These are phyloP conservation scores for Papilionanthe hybrid DNA, from an alignment of 116 monocot genomes.

Conservation along the genomic window DNA sequence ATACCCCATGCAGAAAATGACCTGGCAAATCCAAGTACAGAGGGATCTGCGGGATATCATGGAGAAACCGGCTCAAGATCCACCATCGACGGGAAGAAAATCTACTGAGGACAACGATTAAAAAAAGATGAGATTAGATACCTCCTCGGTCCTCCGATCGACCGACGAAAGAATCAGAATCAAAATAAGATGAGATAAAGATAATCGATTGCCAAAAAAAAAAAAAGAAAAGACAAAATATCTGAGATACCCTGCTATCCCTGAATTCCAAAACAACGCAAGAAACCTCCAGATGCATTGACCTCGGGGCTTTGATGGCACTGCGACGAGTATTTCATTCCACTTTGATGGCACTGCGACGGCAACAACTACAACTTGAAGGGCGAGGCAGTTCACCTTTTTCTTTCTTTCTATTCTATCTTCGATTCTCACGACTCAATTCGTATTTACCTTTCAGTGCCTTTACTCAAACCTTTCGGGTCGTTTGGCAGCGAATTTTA, in stretches of 20 bases:
- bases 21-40: constrained; percentile 26
- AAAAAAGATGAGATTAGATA: background rate
- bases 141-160: too few species aligned
- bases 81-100: background rate
- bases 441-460: too few species aligned
- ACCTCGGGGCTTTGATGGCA: background rate
- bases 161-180: too few species aligned
- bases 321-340: background rate
- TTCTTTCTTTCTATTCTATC: background rate
- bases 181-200: too few species aligned
- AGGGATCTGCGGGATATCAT: constrained; percentile 28
- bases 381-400: background rate
- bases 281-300: background rate
- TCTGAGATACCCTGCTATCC: background rate
- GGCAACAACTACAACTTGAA: background rate
- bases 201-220: too few species aligned
- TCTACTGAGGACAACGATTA: background rate
- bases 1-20: constrained; percentile 58
- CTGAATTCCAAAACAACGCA: background rate
- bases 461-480: too few species aligned
- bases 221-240: background rate
- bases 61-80: constrained; percentile 8
- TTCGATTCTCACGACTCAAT: background rate
- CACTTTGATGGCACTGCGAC: too few species aligned
- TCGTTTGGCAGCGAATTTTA: too few species aligned